Evolutionary conservation across 441 rosid genomes (phyloP), one percentile per base, ranked within the genome.

Genomic region (Aleurites moluccanus): DNA sequence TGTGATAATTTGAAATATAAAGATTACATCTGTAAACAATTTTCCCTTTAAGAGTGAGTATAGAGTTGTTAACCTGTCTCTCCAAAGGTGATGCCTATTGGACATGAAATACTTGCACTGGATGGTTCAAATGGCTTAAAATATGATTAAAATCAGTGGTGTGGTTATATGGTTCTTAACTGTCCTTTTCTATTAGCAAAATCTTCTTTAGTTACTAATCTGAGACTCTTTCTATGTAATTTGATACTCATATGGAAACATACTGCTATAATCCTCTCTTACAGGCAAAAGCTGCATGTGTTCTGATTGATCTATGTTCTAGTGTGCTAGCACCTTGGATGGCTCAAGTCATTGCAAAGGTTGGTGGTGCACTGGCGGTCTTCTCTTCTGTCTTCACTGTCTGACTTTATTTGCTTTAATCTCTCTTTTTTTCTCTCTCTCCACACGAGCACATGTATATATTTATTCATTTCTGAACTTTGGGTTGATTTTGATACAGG

Each of bases 281-380:
- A 72, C 91, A 92, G 97, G 94, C 91, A 66, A 92, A 90, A 86
- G 96, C 94, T 72, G 96, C 97, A 69, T 90, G 97, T 78, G 81
- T 92, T 78, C 80, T 92, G 68, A 86, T 92, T 79, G 97, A 92
- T 83, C 85, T 92, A 40, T 90, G 97, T 81, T 87, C 91, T 62
- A 83, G 91, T 44, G 88, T 86, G 71, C 83, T 92, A 72, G 92
- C 94, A 27, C 91, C 97, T 75, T 92, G 97, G 97, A 80, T 87
- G 80, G 78, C 84, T 76, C 87, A 85, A 74, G 88, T 91, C 81
- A 84, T 88, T 83, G 91, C 93, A 45, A 92, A 92, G 96, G 97
- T 92, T 76, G 65, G 85, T 75, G 70, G 68, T 80, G 60, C 67
- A 68, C 33, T 62, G 27, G 62, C n/a, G 15, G 18, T 64, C 70